These are phyloP conservation scores for Candida xiaguanensis DNA, from an alignment of 805 yeast genomes.

Conservation along the genomic window DNA sequence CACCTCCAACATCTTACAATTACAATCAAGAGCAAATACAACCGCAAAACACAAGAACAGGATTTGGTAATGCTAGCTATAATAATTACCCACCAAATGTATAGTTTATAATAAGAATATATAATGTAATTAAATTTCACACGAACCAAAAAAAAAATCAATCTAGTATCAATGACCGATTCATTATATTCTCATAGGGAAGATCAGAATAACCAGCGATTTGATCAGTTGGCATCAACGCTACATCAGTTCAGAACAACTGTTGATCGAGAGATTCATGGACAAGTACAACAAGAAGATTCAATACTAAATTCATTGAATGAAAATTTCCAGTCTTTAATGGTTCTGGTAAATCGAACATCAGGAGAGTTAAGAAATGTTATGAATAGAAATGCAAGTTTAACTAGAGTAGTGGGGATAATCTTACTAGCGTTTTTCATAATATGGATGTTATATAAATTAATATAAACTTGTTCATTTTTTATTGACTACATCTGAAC, in stretches of 20 bases:
- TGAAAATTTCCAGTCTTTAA: constrained; percentile 35
- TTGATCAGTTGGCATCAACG: constrained; percentile 41
- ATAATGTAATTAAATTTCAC: not conserved
- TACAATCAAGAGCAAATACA: constrained; percentile 8
- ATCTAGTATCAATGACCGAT: too few species aligned
- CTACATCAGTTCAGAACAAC: constrained; percentile 40
- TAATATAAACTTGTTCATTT: constrained; percentile 14
- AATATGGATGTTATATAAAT: constrained; percentile 37
- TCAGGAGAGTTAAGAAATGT: constrained; percentile 38
- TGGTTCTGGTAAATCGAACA: constrained; percentile 36
- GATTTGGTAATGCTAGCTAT: constrained; percentile 30
- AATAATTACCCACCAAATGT: constrained; percentile 3
- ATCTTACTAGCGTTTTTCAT: constrained; percentile 31
- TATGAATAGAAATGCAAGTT: constrained; percentile 39
- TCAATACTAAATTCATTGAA: constrained; percentile 35
- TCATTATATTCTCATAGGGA: constrained; percentile 38
- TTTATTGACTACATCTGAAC: constrained; percentile 63
- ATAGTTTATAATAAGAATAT: not conserved
- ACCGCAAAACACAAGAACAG: constrained; percentile 37
- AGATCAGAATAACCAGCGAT: constrained; percentile 39
- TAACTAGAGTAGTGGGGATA: constrained; percentile 34
- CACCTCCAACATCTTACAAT: not conserved
- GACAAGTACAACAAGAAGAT: constrained; percentile 36
- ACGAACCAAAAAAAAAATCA: constrained; percentile 3
- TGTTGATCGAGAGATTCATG: constrained; percentile 40